These are phyloP conservation scores for Pyrus pyrifolia DNA, from an alignment of 306 rosid genomes.

Conservation along the genomic window DNA sequence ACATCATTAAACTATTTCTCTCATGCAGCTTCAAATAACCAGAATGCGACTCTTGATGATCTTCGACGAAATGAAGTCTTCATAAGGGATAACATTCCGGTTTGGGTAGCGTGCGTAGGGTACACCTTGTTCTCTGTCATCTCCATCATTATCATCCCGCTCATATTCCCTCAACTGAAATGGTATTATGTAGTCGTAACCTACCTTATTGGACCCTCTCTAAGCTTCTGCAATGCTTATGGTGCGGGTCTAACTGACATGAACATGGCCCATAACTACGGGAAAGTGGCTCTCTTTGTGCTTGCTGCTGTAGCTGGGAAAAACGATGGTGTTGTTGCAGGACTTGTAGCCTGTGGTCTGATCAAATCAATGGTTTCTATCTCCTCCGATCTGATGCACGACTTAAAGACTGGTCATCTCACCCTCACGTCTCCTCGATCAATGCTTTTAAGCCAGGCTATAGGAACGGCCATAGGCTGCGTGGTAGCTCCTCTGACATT, in stretches of 20 bases:
- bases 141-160: constrained; percentile 68
- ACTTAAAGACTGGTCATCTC: constrained; percentile 88
- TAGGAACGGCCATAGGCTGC: constrained; percentile 90
- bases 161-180: constrained; percentile 83
- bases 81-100: constrained; percentile 67
- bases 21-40: constrained; percentile 42
- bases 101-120: constrained; percentile 73
- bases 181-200: constrained; percentile 85
- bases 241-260: constrained; percentile 96
- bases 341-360: constrained; percentile 89
- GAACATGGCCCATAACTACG: constrained; percentile 97
- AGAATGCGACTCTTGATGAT: constrained; percentile 48
- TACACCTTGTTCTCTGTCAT: constrained; percentile 60
- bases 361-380: constrained; percentile 89
- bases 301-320: constrained; percentile 72
- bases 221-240: constrained; percentile 96
- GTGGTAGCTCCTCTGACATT: constrained; percentile 85
- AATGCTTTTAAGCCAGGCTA: constrained; percentile 90
- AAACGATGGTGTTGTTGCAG: constrained; percentile 77
- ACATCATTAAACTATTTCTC: constrained; percentile 3
- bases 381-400: constrained; percentile 96
- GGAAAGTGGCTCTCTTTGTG: constrained; percentile 93
- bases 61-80: constrained; percentile 70
- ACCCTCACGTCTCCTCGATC: constrained; percentile 90
- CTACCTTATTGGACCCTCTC: constrained; percentile 76